Base-by-base conservation (phyloP, 805 yeast genomes). In the Ogataea paraovalis region DNA sequence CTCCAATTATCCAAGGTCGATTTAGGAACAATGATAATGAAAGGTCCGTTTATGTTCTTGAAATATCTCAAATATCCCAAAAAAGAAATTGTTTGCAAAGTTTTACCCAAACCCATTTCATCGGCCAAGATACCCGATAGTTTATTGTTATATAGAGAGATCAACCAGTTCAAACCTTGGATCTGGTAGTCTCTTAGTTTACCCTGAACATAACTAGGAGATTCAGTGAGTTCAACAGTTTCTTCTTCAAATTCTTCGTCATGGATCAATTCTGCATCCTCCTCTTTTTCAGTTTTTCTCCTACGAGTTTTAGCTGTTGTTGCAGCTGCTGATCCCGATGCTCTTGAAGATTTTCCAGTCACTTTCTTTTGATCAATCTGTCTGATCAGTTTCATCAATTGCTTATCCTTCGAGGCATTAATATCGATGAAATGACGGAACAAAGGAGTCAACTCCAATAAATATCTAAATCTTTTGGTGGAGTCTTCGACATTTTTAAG, bases 81-180 rank as follows among this genome's bases (percentile, higher is more conserved):
- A 58, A 92, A 94, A 1, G 98, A 80, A 41, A 92, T 89, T 0
- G 98, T 92, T 68, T 92, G 99, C 47, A 94, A 71, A 4, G 99
- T 92, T 67, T 92, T 92, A 47, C 99, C 99, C 37, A 92, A 74
- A 2, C 99, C 99, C 99, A 94, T 92, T 65, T 92, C 99, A 68
- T 92, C 99, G 12, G 99, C 99, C 43, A 92, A 70, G 41, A 92
- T 94, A 19, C 99, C 99, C 9, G 96, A 85, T 39, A 92, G 75
- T 57, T 85, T 79, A 66, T 92, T 89, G 56, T 91, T 96, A 64
- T 90, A 87, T 32, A 92, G 68, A 0, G 95, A 82, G 18, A 92
- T 84, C 60, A 92, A 74, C 99, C 99, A 92, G 67, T 94, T 94
- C 44, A 92, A 75, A 43, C 99, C 99, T 62, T 90, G 97, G 27